A percentile compares a stretch with the other conserved stretches of the same genome.
Conservation (phyloP, 306 rosid species). For the Geum urbanum region DNA sequence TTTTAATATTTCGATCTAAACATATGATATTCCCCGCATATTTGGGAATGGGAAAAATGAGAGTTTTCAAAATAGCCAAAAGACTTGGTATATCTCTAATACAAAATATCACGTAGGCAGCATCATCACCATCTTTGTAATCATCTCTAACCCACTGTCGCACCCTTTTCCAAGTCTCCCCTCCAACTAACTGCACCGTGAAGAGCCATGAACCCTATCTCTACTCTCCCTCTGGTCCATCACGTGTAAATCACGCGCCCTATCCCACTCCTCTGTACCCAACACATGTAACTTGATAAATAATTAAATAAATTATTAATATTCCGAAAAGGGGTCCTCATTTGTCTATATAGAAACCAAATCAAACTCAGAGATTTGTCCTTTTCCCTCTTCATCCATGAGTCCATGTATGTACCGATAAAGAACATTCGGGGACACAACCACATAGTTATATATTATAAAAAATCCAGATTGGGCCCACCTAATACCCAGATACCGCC, state of each 20-base stretch:
- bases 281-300: neutral
- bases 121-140: neutral
- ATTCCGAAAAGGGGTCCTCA: neutral
- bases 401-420: constrained; percentile 26
- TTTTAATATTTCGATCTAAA: too few species aligned
- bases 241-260: constrained; percentile 1
- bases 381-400: neutral
- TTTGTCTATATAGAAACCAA: constrained; percentile 7
- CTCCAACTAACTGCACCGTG: constrained; percentile 1
- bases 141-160: neutral
- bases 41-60: constrained; percentile 1
- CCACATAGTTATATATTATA: neutral
- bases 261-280: neutral
- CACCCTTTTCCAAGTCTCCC: neutral
- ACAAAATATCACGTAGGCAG: constrained; percentile 21
- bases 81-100: neutral
- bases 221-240: neutral
- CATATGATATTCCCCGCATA: neutral
- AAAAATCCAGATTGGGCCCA: constrained; percentile 15
- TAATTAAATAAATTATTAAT: too few species aligned
- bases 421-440: constrained; percentile 22
- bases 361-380: constrained; percentile 23
- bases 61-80: neutral
- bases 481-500: constrained; percentile 28
- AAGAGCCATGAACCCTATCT: neutral